These are phyloP conservation scores for Phyllosticta paracitricarpa DNA, from an alignment of 2,329 filamentous ascomycete genomes.

Conservation along the genomic window DNA sequence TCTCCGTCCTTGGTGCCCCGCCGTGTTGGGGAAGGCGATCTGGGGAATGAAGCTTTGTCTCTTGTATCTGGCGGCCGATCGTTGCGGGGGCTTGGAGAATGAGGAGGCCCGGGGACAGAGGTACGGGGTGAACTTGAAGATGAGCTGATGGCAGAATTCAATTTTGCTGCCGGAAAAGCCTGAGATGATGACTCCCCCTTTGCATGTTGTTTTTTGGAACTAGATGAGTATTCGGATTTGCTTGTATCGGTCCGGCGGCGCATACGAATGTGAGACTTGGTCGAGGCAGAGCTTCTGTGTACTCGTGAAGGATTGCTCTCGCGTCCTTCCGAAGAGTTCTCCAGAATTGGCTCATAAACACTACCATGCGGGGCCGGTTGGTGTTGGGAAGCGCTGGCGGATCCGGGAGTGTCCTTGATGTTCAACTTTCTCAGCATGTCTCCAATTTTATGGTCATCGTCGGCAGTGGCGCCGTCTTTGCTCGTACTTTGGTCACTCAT, in stretches of 20 bases:
- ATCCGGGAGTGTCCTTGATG: neutral
- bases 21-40: neutral
- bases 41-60: neutral
- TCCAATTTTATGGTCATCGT: neutral
- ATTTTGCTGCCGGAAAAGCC: neutral
- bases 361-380: neutral
- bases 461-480: neutral
- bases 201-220: neutral
- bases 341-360: neutral
- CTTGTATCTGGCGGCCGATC: neutral
- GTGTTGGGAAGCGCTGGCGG: neutral
- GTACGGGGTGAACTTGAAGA: neutral
- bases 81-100: neutral
- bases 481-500: neutral
- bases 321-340: neutral
- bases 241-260: slow-evolving; percentile 10
- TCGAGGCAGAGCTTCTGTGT: slow-evolving; percentile 9
- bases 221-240: neutral
- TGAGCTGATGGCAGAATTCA: neutral
- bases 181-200: neutral
- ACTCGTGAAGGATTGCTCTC: neutral
- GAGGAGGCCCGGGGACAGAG: neutral
- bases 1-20: neutral
- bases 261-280: slow-evolving; percentile 29
- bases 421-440: slow-evolving; percentile 8